These are phyloP conservation scores for Hyaloraphidium curvatum DNA, from an alignment of 192 early-diverging fungal genomes.

Conservation along the genomic window DNA sequence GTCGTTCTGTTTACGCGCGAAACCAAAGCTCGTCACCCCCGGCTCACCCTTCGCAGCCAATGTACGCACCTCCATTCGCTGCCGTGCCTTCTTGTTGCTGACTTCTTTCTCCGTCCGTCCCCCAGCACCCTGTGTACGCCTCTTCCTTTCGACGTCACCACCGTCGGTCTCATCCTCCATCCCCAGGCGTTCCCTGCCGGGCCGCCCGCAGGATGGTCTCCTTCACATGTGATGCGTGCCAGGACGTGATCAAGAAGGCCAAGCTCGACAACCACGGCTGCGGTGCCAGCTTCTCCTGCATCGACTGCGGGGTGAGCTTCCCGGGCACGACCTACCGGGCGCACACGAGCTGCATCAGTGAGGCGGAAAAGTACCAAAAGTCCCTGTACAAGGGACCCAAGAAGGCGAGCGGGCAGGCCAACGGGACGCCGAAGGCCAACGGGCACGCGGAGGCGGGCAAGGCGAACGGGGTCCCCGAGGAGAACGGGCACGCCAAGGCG, in stretches of 20 bases:
- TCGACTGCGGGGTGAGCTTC: slow-evolving; percentile 81
- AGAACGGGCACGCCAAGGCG: neutral
- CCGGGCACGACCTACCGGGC: slow-evolving; percentile 46
- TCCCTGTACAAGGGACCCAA: slow-evolving; percentile 54
- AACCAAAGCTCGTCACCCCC: too few species aligned
- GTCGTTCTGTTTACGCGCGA: too few species aligned
- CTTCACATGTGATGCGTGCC: too few species aligned
- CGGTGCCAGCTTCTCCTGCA: slow-evolving; percentile 67
- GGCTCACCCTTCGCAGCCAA: too few species aligned
- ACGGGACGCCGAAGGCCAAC: slow-evolving; percentile 14
- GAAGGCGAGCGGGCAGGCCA: slow-evolving; percentile 27
- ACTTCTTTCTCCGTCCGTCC: too few species aligned
- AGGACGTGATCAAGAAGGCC: slow-evolving; percentile 78
- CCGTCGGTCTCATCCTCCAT: too few species aligned
- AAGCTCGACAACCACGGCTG: slow-evolving; percentile 68
- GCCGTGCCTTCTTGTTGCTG: too few species aligned
- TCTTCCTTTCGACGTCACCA: too few species aligned
- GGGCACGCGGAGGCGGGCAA: neutral
- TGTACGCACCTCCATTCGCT: too few species aligned
- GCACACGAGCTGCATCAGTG: slow-evolving; percentile 80
- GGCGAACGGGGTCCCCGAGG: neutral
- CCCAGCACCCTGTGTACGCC: too few species aligned
- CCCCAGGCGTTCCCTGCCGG: too few species aligned
- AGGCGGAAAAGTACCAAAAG: slow-evolving; percentile 87
- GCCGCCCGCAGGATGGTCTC: too few species aligned